Base-by-base conservation (phyloP, 1,139 yeast species). In the Magnusiomyces sp. region DNA sequence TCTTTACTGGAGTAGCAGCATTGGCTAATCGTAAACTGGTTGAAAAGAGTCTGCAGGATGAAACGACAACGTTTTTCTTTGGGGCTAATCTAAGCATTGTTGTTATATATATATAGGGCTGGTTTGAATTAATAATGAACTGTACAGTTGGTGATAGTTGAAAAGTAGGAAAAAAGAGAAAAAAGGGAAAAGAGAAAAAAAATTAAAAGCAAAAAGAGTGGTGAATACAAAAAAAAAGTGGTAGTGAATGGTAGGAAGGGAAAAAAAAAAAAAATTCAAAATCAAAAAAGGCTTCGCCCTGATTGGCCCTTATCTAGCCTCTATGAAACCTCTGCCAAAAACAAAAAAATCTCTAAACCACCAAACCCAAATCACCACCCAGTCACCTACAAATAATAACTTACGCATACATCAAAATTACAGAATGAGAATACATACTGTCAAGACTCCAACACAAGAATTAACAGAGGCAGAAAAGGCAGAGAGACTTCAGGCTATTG, bases 21-120 rank as follows among this genome's bases (percentile, higher is more conserved):
- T 23, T 23, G 4, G 29, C 29, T 23, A 23, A 23, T 39, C 23
- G 50, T 40, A 19, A 32, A 41, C 43, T 32, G 43, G 46, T 23
- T 14, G 51, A 39, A 23, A 46, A 43, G 29, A 46, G 46, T 17
- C 48, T 43, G 27, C 37, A 14, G 11, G 41, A 36, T 33, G 50
- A 41, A 31, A 32, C 36, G 48, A 19, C 31, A 31, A 38, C 37
- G 37, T 45, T 32, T 43, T 43, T 40, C 49, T 48, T 47, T 23
- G 48, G 36, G 31, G 37, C 37, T n/a, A 50, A 44, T 43, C 46
- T n/a, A 27, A 52, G 42, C 54, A 52, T 52, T 36, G 32, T 48
- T 17, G 32, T 38, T 16, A 14, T 47, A 11, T 43, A 42, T 33
- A 44, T 45, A 14, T 40, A 33, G 20, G 2, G 23, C n/a, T 38